Evolutionary conservation across 495 filamentous ascomycete species (phyloP).

Genomic region (Penicilliopsis zonata): DNA sequence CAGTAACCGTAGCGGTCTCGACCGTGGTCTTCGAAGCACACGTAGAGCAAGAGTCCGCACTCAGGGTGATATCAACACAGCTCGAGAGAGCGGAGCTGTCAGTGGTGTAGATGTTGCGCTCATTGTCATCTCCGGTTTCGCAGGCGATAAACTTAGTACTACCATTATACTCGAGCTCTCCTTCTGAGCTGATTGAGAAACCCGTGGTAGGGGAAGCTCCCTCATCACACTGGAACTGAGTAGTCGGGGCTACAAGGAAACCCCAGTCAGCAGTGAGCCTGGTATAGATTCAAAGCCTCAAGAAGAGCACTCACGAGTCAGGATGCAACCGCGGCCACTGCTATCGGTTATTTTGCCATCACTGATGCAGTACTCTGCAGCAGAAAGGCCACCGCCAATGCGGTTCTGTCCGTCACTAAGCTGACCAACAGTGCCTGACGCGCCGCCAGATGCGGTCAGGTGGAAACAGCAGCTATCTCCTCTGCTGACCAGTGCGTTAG

Average conservation of each 20-base stretch:
- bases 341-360: slow-evolving; percentile 39
- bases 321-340: slow-evolving; percentile 42
- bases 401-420: slow-evolving; percentile 43
- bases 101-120: slow-evolving; percentile 40
- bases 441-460: slow-evolving; percentile 31
- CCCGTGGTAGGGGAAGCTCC: slow-evolving; percentile 31
- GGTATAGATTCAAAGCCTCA: slow-evolving; percentile 9
- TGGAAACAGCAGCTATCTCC: slow-evolving; percentile 37
- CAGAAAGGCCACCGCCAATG: slow-evolving; percentile 31
- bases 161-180: slow-evolving; percentile 30
- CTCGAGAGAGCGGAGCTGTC: slow-evolving; percentile 27
- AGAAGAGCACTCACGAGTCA: slow-evolving; percentile 32
- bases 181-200: slow-evolving; percentile 38
- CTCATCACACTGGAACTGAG: slow-evolving; percentile 54
- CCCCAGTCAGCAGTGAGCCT: slow-evolving; percentile 4
- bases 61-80: slow-evolving; percentile 35
- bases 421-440: slow-evolving; percentile 39
- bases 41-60: slow-evolving; percentile 31
- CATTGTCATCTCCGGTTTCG: slow-evolving; percentile 34
- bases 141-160: slow-evolving; percentile 41
- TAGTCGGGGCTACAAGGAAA: slow-evolving; percentile 33
- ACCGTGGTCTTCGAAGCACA: neutral
- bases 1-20: neutral
- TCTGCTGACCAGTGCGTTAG: slow-evolving; percentile 28
- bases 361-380: slow-evolving; percentile 33